These are phyloP conservation scores for Diaporthe caulivora DNA, from an alignment of 2,329 filamentous ascomycete species.

Conservation along the genomic window DNA sequence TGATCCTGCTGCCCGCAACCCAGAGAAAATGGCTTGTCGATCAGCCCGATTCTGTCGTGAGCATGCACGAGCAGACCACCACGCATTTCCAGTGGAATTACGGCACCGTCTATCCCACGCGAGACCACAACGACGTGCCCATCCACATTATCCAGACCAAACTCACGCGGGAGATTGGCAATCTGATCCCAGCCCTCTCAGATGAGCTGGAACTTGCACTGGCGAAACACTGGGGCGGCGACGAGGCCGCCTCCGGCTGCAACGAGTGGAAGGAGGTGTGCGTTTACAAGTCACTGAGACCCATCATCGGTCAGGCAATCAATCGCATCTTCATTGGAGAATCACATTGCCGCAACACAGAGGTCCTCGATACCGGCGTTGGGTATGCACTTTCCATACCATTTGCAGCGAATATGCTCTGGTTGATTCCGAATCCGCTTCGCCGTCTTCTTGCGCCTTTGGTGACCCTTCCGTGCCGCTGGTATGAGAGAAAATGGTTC, in stretches of 20 bases:
- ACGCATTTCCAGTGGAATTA: conserved; percentile 30
- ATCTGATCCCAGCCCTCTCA: conserved; percentile 29
- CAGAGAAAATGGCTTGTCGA: conserved; percentile 33
- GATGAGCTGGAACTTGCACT: conserved; percentile 35
- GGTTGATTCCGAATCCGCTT: conserved; percentile 17
- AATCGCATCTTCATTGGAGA: conserved; percentile 33
- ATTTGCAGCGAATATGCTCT: conserved; percentile 33
- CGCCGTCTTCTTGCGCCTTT: conserved; percentile 31
- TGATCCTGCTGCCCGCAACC: conserved; percentile 25
- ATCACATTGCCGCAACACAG: conserved; percentile 14
- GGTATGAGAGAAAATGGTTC: conserved; percentile 34
- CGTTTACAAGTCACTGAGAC: conserved; percentile 33
- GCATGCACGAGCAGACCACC: conserved; percentile 37
- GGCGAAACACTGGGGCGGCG: conserved; percentile 21
- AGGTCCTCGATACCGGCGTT: conserved; percentile 29
- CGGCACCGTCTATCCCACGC: conserved; percentile 35
- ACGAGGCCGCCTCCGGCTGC: not conserved
- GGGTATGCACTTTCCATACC: conserved; percentile 32
- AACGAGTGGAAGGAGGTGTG: conserved; percentile 35
- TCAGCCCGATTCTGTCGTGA: conserved; percentile 35
- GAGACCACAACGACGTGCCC: conserved; percentile 33
- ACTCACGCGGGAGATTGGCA: conserved; percentile 31
- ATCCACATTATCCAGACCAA: conserved; percentile 33
- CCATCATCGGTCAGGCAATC: conserved; percentile 34
- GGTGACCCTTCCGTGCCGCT: conserved; percentile 28